Evolutionary conservation across 2,329 filamentous ascomycete genomes (phyloP), one percentile per base, ranked within the genome.

Genomic region (Phyllosticta capitalensis): DNA sequence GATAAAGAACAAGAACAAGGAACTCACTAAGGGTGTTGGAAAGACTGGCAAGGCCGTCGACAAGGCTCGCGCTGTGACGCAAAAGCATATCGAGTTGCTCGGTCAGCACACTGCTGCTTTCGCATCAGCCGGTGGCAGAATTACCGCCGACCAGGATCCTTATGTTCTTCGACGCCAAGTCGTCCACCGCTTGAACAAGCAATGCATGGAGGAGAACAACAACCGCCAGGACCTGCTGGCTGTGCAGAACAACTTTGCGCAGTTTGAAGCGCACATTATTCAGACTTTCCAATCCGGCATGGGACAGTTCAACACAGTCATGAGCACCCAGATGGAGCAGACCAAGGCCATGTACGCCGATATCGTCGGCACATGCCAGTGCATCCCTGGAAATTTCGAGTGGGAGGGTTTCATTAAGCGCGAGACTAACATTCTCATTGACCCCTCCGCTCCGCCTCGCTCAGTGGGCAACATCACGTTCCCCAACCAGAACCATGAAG

Each of bases 1-100:
- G 73, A 94, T 99, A 79, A 99, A 97, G 82, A 86, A 88, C 77
- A 97, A 97, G 79, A 81, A 84, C 64, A 97, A 97, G 79, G 92
- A 96, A 75, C 82, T 99, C 55, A 81, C 83, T 51, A 81, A 85
- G 63, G 92, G 92, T 9, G 90, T 89, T 21, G 83, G 85, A 62
- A 96, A 95, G 79, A 83, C 86, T 17, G 85, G 89, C 65, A 99
- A 97, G 78, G 85, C 90, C 55, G 91, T 99, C 21, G 90, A 96
- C 63, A 96, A 95, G 78, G 86, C 90, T 9, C 88, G 92, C 62
- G 84, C 85, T 66, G 78, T 77, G 6, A 96, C 92, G 0, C 92
- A 99, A 78, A 96, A 95, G 78, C 90, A 96, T 66, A 95, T 99
- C 63, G 92, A 99, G 76, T 82, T 95, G 22, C 85, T 99, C 1